Evolutionary conservation across 352 stramenopile species (phyloP), one percentile per base, ranked within the genome.

Genomic region (Phytopythium delawarense): DNA sequence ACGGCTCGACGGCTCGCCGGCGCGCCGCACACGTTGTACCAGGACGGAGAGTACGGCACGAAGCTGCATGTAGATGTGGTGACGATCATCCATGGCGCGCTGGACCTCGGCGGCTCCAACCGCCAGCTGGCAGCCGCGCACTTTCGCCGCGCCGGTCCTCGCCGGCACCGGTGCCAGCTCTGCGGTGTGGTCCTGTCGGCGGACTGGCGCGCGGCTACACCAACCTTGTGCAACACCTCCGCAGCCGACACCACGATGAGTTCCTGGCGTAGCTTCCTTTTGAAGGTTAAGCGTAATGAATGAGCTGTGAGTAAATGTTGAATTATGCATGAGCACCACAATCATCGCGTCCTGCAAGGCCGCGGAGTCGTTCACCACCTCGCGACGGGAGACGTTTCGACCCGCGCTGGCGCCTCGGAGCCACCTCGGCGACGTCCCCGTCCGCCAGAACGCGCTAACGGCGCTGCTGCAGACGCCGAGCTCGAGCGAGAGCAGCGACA

Each of bases 11-110:
- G n/a, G n/a, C n/a, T n/a, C 72, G n/a, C 58, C 63, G 4, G 37
- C 34, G 76, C 70, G n/a, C 74, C 74, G 23, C 68, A 64, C 35
- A 64, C 74, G 25, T 15, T 77, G 37, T 76, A 74, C 52, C 67
- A 82, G 46, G 66, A 84, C 57, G 79, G 71, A 21, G 71, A 75
- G 2, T 72, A 81, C 59, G 72, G 77, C 30, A 91, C 83, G 2
- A 57, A 72, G 16, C 59, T 93, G n/a, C 72, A 89, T 58, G 77
- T 78, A 34, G 89, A 97, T 64, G 92, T 98, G 72, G 87, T 98
- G 2, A 94, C 78, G 2, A 96, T 98, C 62, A 96, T 98, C 57
- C 88, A 97, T 64, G 96, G 94, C 35, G 90, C 92, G 13, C 61
- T 98, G 49, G 74, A 89, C 52, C 76, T 98, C 28, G 28, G 3